Percentiles rank a stretch among this genome's conserved stretches.
Conservation (phyloP, 2,329 filamentous ascomycete species). For the Beauveria asiatica region DNA sequence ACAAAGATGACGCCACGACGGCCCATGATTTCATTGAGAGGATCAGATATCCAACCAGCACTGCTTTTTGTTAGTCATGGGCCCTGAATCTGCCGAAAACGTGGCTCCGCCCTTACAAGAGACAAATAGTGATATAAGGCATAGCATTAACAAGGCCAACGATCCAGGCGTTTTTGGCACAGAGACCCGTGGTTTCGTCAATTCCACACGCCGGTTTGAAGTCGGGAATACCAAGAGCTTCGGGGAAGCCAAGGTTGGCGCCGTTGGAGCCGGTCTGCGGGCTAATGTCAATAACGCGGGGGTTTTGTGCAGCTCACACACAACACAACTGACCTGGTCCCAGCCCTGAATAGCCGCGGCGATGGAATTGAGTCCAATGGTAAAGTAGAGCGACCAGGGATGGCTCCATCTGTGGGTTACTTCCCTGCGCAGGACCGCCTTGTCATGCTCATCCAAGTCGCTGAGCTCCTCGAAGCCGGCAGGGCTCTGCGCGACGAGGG, state of each 20-base stretch:
- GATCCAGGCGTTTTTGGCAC: constrained; percentile 46
- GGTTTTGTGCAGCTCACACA: too few relatives aligned
- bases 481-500: constrained; percentile 29
- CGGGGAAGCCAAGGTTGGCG: constrained; percentile 38
- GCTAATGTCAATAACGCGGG: neutral
- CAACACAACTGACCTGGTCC: constrained; percentile 27
- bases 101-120: constrained; percentile 28
- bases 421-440: constrained; percentile 31
- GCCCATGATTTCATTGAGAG: constrained; percentile 48
- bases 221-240: constrained; percentile 34
- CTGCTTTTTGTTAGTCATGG: constrained; percentile 20
- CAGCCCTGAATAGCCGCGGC: constrained; percentile 44
- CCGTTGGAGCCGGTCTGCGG: constrained; percentile 37
- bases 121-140: constrained; percentile 32
- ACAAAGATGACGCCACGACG: constrained; percentile 58
- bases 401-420: constrained; percentile 41
- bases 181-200: constrained; percentile 27
- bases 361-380: constrained; percentile 41
- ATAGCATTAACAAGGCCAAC: constrained; percentile 51
- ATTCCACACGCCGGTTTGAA: constrained; percentile 22
- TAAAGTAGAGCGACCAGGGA: constrained; percentile 40
- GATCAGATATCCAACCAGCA: constrained; percentile 54
- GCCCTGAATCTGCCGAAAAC: neutral
- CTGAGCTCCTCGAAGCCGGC: constrained; percentile 31
- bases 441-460: constrained; percentile 34